Percentiles rank a stretch among this genome's conserved stretches.
phyloP scores from a whole-genome alignment of 2,329 filamentous ascomycete genomes.

The Xylaria sp. region DNA sequence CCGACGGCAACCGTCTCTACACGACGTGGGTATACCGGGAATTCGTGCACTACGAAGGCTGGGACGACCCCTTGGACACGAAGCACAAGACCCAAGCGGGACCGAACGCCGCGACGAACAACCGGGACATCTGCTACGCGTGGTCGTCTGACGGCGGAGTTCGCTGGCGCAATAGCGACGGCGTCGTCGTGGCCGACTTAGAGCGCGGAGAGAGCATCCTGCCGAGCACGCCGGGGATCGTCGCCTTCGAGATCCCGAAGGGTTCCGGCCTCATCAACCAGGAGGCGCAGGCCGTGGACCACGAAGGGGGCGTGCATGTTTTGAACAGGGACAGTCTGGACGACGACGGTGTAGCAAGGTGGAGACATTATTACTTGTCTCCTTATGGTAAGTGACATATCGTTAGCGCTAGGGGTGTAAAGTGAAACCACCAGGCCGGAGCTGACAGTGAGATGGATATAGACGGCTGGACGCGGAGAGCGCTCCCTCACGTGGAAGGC shows the following conservation, averaged over 20 bases:
- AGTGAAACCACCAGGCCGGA: background rate
- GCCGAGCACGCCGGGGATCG: constrained; percentile 55
- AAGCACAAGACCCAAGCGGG: constrained; percentile 56
- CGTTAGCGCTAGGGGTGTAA: background rate
- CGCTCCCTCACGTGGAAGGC: constrained; percentile 48
- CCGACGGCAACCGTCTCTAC: constrained; percentile 50
- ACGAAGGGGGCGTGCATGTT: constrained; percentile 58
- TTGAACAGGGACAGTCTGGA: constrained; percentile 57
- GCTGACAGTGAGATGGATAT: background rate
- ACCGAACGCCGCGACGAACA: constrained; percentile 58
- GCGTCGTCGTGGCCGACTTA: constrained; percentile 49
- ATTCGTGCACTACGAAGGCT: constrained; percentile 57
- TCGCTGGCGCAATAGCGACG: constrained; percentile 56
- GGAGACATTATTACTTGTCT: constrained; percentile 55
- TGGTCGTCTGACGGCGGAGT: constrained; percentile 57
- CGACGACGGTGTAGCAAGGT: constrained; percentile 46
- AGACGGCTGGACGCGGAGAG: constrained; percentile 51
- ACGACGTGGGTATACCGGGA: constrained; percentile 62
- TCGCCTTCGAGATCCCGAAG: constrained; percentile 57
- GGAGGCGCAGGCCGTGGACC: constrained; percentile 59
- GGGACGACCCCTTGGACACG: constrained; percentile 53
- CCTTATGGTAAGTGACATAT: constrained; percentile 45
- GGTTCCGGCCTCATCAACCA: constrained; percentile 61
- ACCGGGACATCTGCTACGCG: constrained; percentile 61
- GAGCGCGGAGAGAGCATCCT: constrained; percentile 52